A percentile compares a stretch with the other conserved stretches of the same genome.
These are phyloP conservation scores for Globisporangium spinosum DNA, from an alignment of 352 stramenopile species.

Conservation along the genomic window DNA sequence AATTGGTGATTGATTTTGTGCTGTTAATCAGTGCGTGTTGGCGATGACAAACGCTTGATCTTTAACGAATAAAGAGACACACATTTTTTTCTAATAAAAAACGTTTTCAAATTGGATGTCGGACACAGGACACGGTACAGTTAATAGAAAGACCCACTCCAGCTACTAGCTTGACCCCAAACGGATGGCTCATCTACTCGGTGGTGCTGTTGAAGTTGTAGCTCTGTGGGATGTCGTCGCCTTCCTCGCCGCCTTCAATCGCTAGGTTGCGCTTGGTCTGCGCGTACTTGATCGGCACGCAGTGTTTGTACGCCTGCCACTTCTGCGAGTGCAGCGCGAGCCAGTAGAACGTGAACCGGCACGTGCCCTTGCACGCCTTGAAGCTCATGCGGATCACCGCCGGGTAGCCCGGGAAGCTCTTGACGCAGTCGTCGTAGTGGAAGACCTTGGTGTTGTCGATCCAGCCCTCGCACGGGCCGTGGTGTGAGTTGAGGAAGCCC, in stretches of 20 bases:
- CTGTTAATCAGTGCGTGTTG: neutral
- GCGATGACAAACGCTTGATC: neutral
- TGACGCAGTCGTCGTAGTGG: slow-evolving; percentile 44
- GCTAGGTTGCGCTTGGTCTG: neutral
- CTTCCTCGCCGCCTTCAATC: neutral
- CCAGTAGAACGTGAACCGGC: slow-evolving; percentile 51
- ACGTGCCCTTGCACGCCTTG: slow-evolving; percentile 42
- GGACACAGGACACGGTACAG: neutral
- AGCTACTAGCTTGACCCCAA: neutral
- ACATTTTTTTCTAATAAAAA: neutral
- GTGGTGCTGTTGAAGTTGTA: neutral
- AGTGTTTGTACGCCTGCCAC: slow-evolving; percentile 15
- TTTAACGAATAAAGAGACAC: neutral
- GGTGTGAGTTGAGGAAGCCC: slow-evolving; percentile 19
- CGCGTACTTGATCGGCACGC: neutral
- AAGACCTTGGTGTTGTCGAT: slow-evolving; percentile 42
- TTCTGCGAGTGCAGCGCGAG: slow-evolving; percentile 10
- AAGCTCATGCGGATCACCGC: slow-evolving; percentile 49
- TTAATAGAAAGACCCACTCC: neutral
- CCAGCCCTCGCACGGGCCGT: slow-evolving; percentile 46
- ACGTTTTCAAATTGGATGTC: neutral
- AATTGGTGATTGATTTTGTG: neutral
- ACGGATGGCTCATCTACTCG: neutral
- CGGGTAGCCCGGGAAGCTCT: slow-evolving; percentile 32
- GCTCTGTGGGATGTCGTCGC: neutral